Evolutionary conservation across 2,329 filamentous ascomycete species (phyloP), one percentile per base, ranked within the genome.

Genomic region (Lecanicillium sp.): DNA sequence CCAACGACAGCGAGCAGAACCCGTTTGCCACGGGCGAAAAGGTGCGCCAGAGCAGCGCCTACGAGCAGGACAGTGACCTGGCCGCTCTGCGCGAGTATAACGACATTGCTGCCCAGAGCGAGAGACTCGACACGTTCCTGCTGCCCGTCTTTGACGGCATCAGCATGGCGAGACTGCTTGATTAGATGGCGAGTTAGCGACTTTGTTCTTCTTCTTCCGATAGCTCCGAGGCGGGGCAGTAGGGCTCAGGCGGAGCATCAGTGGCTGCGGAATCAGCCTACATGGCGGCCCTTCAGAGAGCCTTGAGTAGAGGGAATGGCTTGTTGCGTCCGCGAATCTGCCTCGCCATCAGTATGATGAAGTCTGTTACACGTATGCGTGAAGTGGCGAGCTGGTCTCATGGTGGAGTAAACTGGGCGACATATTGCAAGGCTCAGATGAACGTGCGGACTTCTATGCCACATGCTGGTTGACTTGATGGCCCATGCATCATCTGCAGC

Each of bases 141-240:
- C 30, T 70, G 36, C 69, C 70, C 11, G 58, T 73, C 12, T 73
- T 66, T 60, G 71, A 73, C 46, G 70, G 70, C 0, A 52, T 72
- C 17, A 62, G 58, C n/a, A 52, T 72, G 50, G 62, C 65, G 9
- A 60, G 68, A 33, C 56, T 73, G 19, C 43, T 67, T 11, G 68
- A 71, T 50, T 71, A 55, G 56, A 26, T 19, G 39, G 17, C n/a
- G n/a, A n/a, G 15, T 15, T 30, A 15, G 32, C 29, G 15, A 24
- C 3, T 45, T 36, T 15, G 33, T 23, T 12, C 17, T 24, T 11
- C 11, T 45, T 19, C 11, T 21, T 9, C 20, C 20, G 36, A 39
- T 6, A n/a, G 26, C 26, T 5, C 38, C 10, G 11, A 21, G 6
- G 24, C 19, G 19, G 33, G 8, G 15, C 33, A 37, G n/a, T n/a